Conservation (phyloP, 176 grass and related monocot species). For the Bolboschoenus planiculmis region DNA sequence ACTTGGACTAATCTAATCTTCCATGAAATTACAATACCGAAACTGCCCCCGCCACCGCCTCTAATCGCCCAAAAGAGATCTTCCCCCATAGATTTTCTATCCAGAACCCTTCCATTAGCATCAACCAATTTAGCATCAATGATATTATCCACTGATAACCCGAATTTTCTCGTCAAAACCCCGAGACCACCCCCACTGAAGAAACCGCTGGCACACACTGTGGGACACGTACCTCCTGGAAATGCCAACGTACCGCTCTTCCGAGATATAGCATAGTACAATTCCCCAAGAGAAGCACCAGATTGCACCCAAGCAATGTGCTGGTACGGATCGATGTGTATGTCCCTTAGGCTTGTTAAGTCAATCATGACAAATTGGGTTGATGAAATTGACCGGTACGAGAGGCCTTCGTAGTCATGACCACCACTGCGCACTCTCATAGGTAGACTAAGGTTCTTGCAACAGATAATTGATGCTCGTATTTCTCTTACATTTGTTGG, state of each 20-base stretch:
- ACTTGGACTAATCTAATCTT: slow-evolving; percentile 30
- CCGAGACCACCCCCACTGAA: slow-evolving; percentile 58
- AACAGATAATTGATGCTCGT: slow-evolving; percentile 44
- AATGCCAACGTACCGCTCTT: slow-evolving; percentile 10
- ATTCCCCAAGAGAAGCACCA: slow-evolving; percentile 49
- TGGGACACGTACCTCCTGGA: slow-evolving; percentile 48
- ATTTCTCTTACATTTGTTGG: slow-evolving; percentile 23
- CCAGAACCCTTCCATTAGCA: slow-evolving; percentile 31
- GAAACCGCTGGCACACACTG: slow-evolving; percentile 50
- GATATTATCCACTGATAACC: slow-evolving; percentile 49
- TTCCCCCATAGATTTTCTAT: slow-evolving; percentile 40
- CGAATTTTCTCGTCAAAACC: slow-evolving; percentile 38
- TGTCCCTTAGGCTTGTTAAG: not conserved
- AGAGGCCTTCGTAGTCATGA: slow-evolving; percentile 69
- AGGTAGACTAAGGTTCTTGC: slow-evolving; percentile 26
- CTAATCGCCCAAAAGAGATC: slow-evolving; percentile 48
- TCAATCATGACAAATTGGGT: slow-evolving; percentile 17
- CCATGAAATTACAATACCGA: slow-evolving; percentile 31
- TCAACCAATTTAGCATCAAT: slow-evolving; percentile 47
- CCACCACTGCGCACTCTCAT: slow-evolving; percentile 55
- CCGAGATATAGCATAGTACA: slow-evolving; percentile 36
- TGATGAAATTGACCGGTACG: slow-evolving; percentile 10
- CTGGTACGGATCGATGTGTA: not conserved
- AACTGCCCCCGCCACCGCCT: slow-evolving; percentile 40
- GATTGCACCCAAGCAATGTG: slow-evolving; percentile 49